A percentile compares a stretch with the other conserved stretches of the same genome.
These are phyloP conservation scores for Tulasnella sp. DNA, from an alignment of 768 basidiomycete species.

Conservation along the genomic window DNA sequence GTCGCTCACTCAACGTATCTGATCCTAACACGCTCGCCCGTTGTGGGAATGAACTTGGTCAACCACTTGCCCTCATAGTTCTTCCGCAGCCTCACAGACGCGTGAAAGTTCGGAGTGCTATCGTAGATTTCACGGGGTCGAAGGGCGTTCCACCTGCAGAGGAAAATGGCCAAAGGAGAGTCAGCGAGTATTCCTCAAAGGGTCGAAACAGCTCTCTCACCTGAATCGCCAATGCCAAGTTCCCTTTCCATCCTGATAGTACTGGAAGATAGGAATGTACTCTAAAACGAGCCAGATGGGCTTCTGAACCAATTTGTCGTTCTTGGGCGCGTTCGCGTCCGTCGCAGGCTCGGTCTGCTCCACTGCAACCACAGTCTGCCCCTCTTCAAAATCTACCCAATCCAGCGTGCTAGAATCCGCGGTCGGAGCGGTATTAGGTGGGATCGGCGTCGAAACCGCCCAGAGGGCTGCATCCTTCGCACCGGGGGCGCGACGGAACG, in stretches of 20 bases:
- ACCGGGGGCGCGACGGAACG: neutral
- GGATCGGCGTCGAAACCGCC: neutral
- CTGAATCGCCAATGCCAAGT: slow-evolving; percentile 10
- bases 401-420: neutral
- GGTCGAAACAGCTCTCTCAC: neutral
- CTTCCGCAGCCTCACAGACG: neutral
- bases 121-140: slow-evolving; percentile 16
- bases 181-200: neutral
- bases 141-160: neutral
- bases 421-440: neutral
- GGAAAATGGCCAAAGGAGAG: neutral
- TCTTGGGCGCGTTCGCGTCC: neutral
- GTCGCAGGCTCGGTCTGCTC: neutral
- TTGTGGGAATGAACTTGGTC: neutral
- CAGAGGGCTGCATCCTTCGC: no score
- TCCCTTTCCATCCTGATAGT: slow-evolving; percentile 14
- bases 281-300: slow-evolving; percentile 26
- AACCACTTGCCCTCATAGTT: neutral
- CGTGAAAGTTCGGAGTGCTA: neutral
- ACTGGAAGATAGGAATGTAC: slow-evolving; percentile 12
- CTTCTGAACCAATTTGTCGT: slow-evolving; percentile 11
- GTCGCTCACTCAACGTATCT: slow-evolving; percentile 17
- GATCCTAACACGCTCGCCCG: neutral
- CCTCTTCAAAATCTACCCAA: neutral
- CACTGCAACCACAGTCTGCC: neutral